Evolutionary conservation across 345 rosid species (phyloP), one percentile per base, ranked within the genome.

Genomic region (Hibiscus syriacus): DNA sequence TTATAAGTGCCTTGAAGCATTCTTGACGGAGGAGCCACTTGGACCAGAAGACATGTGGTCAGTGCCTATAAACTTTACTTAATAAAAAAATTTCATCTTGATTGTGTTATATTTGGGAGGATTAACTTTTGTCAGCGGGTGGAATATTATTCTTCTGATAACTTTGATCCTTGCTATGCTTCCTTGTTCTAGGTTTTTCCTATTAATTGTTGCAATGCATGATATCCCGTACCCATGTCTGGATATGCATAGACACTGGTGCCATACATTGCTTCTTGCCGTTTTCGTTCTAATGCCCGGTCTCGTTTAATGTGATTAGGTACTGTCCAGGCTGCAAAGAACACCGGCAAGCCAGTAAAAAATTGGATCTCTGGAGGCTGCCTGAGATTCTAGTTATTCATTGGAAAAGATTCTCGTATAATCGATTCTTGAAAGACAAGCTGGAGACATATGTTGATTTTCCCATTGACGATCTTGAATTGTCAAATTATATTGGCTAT

Each of bases 1-100:
- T 66, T 89, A 87, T 79, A 91, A 83, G 70, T 91, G 98, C 79
- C 97, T 91, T 57, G 93, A 91, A 85, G 93, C 99, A 71, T 94
- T 94, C 89, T 79, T 94, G 76, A 94, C 72, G 46, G 97, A 88
- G 79, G 98, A 94, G 84, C 99, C 98, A 34, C 96, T 94, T 76
- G 99, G 99, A 74, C 99, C 97, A 41, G 98, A 94, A 76, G 99
- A 94, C 79, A 94, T 91, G 99, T 91, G 96, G 99, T 94, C 54
- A 85, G 95, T 84, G 58, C 59, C 62, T 68, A 54, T 26, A 26
- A 58, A 25, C 38, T 72, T 65, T 43, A 55, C 72, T 45, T 72
- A 55, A 27, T 39, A 29, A 64, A 41, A 55, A 26, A 12, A 46
- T 16, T 68, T 17, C 49, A 41, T 36, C 62, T 9, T 41, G 26